Conservation (phyloP, 2,329 filamentous ascomycete genomes). For the Cercospora sp. region DNA sequence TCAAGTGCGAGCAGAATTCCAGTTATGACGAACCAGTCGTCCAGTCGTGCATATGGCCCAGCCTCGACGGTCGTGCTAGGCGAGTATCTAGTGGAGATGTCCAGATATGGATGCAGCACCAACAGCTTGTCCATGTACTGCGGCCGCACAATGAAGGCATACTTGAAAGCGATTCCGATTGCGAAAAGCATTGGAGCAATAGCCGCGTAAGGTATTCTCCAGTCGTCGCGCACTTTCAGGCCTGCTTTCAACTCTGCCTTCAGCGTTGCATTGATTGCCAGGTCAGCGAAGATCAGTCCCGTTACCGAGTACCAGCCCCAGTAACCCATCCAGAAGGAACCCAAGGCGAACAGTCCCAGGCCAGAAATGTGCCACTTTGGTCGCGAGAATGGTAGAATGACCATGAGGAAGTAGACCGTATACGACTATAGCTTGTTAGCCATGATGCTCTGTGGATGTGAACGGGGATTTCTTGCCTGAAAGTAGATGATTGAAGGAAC, state of each 20-base stretch:
- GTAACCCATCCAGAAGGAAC: slow-evolving; percentile 36
- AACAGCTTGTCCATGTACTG: slow-evolving; percentile 33
- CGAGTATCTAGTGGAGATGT: slow-evolving; percentile 29
- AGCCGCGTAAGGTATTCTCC: slow-evolving; percentile 28
- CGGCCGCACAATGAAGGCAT: slow-evolving; percentile 31
- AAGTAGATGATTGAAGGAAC: slow-evolving; percentile 48
- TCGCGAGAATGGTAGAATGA: slow-evolving; percentile 49
- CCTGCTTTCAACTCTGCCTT: slow-evolving; percentile 27
- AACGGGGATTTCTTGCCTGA: slow-evolving; percentile 32
- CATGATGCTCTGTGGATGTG: not conserved
- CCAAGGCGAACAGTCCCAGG: slow-evolving; percentile 32
- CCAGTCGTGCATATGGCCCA: slow-evolving; percentile 34
- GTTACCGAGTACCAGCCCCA: slow-evolving; percentile 38
- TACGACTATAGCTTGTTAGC: slow-evolving; percentile 38
- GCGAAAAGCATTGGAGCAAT: slow-evolving; percentile 20
- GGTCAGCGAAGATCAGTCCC: slow-evolving; percentile 34
- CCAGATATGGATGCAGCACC: slow-evolving; percentile 33
- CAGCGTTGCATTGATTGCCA: slow-evolving; percentile 27
- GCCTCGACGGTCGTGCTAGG: slow-evolving; percentile 20
- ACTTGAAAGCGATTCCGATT: slow-evolving; percentile 33
- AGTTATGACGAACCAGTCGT: slow-evolving; percentile 36
- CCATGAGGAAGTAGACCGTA: slow-evolving; percentile 52
- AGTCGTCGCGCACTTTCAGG: slow-evolving; percentile 26
- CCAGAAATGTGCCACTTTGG: slow-evolving; percentile 45
- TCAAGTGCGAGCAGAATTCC: slow-evolving; percentile 32